Base-by-base conservation (phyloP, 2,329 filamentous ascomycete species). In the Cyphellophora europaea region DNA sequence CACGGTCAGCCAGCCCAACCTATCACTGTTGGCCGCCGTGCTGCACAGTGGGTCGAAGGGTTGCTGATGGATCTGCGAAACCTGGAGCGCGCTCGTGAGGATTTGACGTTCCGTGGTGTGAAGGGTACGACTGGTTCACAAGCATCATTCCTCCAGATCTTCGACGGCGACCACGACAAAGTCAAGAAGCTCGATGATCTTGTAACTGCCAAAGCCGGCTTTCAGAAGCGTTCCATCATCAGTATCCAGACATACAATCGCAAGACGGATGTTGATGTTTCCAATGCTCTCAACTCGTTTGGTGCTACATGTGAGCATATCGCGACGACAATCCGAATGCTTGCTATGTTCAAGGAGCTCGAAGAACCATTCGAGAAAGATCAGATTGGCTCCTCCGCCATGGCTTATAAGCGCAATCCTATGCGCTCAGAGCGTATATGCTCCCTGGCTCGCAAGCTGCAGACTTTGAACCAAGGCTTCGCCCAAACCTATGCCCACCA, bases 361-460 rank as follows among this genome's bases (percentile, higher is more conserved):
- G 87, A 93, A 54, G 83, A 88, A 65, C 84, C 83, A 0, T 84
- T 86, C 49, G 82, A 88, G 62, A 77, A 76, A 50, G 73, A 77
- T 46, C 85, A 93, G 61, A 86, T 88, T 47, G 82, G 80, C 17
- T 74, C 67, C 29, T 72, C 66, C 31, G 77, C 77, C 5, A 73
- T 74, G 70, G 77, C 77, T 3, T 82, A 80, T 65, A 81, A 81
- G 65, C 69, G 75, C 33, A 69, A 69, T 47, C 66, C 65, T 14
- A 66, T 67, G 65, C 59, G 67, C 13, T 73, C 66, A 6, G 76
- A 80, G 54, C 68, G 75, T 46, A 61, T 79, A 39, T 77, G 70
- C 60, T 67, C 65, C 10, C 62, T 79, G 2, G 71, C 69, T 30
- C 66, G 76, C 33, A 61, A 74, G 42, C 60, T 76, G 31, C 58